A percentile compares a stretch with the other conserved stretches of the same genome.
These are phyloP conservation scores for Porphyrellus cyaneotinctus DNA, from an alignment of 768 basidiomycete genomes.

Conservation along the genomic window DNA sequence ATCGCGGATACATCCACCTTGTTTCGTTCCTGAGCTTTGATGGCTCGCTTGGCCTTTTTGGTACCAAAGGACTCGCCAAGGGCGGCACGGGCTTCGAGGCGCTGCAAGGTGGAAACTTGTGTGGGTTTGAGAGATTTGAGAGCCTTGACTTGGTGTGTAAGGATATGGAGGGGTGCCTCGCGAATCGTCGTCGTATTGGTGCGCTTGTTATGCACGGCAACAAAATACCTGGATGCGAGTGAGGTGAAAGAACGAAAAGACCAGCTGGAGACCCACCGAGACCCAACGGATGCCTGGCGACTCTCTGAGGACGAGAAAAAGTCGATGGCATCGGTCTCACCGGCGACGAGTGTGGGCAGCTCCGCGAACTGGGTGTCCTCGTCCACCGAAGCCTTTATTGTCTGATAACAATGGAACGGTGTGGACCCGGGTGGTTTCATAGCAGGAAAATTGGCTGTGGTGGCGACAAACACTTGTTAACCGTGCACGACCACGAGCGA, in stretches of 20 bases:
- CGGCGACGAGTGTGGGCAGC: conserved; percentile 52
- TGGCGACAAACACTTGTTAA: conserved; percentile 12
- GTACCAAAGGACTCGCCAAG: conserved; percentile 94
- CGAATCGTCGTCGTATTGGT: conserved; percentile 69
- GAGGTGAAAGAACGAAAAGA: conserved; percentile 1
- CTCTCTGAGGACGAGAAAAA: conserved; percentile 65
- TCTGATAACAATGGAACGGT: conserved; percentile 59
- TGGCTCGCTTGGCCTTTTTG: conserved; percentile 85
- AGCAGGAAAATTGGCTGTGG: conserved; percentile 61
- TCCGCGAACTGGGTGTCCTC: conserved; percentile 31
- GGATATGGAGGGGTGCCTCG: conserved; percentile 60
- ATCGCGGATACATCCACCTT: conserved; percentile 86
- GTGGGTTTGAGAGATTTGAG: conserved; percentile 61
- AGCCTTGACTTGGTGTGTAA: conserved; percentile 79
- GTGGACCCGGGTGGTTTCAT: conserved; percentile 54
- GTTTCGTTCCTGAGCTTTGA: conserved; percentile 83
- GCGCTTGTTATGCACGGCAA: conserved; percentile 77
- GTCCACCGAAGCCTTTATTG: conserved; percentile 25
- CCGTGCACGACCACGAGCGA: conserved; percentile 26
- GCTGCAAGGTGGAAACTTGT: conserved; percentile 45
- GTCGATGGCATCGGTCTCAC: conserved; percentile 82
- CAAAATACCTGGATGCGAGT: conserved; percentile 57
- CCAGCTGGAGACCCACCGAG: conserved; percentile 50
- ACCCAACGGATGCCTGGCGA: conserved; percentile 51
- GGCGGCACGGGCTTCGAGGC: conserved; percentile 62